These are phyloP conservation scores for Kluyveromyces marxianus DNA, from an alignment of 1,139 yeast genomes.

Conservation along the genomic window DNA sequence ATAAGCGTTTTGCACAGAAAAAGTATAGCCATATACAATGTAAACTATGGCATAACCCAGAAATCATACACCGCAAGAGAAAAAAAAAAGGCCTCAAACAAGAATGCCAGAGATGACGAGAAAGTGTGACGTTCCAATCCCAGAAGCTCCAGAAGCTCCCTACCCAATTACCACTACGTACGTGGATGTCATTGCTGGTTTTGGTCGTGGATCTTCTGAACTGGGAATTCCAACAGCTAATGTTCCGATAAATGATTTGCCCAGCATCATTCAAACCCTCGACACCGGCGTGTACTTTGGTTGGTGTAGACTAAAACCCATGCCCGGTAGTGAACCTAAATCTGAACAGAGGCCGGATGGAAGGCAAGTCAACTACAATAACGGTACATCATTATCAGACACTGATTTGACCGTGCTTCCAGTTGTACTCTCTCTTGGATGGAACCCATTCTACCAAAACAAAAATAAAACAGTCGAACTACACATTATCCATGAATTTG, in stretches of 20 bases:
- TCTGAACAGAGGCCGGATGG: conserved; percentile 28
- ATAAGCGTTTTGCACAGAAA: too few relatives aligned
- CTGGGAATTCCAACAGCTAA: conserved; percentile 96
- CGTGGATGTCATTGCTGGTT: conserved; percentile 69
- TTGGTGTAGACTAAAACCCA: conserved; percentile 41
- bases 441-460: conserved; percentile 89
- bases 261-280: conserved; percentile 35
- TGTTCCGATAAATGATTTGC: conserved; percentile 53
- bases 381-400: conserved; percentile 45
- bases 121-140: conserved; percentile 31
- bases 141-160: conserved; percentile 48
- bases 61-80: neutral
- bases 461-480: conserved; percentile 63
- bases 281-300: conserved; percentile 92
- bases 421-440: conserved; percentile 93
- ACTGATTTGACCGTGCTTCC: conserved; percentile 49
- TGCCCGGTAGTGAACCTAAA: conserved; percentile 14
- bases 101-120: conserved; percentile 2
- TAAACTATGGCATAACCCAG: neutral
- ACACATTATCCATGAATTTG: conserved; percentile 73
- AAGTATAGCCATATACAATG: too few relatives aligned
- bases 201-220: conserved; percentile 91
- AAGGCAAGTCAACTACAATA: conserved; percentile 47
- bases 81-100: neutral
- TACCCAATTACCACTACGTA: conserved; percentile 53